Conservation (phyloP, 176 grass and related monocot genomes). For the Bolboschoenus planiculmis region DNA sequence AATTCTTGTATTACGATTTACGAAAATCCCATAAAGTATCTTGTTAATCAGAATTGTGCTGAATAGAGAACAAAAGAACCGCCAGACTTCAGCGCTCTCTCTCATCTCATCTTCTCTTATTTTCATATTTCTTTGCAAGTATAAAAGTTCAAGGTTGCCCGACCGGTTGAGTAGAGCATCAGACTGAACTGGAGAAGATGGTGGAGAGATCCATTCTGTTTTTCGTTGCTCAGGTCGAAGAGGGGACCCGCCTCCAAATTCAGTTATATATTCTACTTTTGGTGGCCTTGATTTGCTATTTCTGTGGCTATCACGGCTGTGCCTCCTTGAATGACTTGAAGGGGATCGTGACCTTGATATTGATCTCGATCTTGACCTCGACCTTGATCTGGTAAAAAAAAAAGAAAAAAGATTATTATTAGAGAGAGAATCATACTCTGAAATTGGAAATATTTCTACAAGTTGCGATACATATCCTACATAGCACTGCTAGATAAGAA, state of each 20-base stretch:
- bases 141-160: constrained; percentile 83
- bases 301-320: constrained; percentile 64
- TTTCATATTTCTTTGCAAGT: constrained; percentile 66
- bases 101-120: constrained; percentile 13
- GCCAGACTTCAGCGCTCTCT: constrained; percentile 1
- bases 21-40: background rate
- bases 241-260: constrained; percentile 75
- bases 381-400: constrained; percentile 48
- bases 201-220: constrained; percentile 76
- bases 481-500: background rate
- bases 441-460: background rate
- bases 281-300: constrained; percentile 63
- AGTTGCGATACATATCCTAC: background rate
- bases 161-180: constrained; percentile 60
- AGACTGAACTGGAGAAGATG: constrained; percentile 89
- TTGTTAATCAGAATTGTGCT: constrained; percentile 17
- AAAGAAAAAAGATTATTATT: background rate
- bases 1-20: background rate
- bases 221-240: constrained; percentile 33
- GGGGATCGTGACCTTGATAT: constrained; percentile 75
- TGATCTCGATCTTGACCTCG: constrained; percentile 11
- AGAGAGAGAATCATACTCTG: background rate
- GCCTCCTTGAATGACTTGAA: constrained; percentile 55
- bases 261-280: constrained; percentile 95
- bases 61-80: constrained; percentile 8